These are phyloP conservation scores for Acanthamoeba healyi DNA, from an alignment of 208 protist genomes.

Conservation along the genomic window DNA sequence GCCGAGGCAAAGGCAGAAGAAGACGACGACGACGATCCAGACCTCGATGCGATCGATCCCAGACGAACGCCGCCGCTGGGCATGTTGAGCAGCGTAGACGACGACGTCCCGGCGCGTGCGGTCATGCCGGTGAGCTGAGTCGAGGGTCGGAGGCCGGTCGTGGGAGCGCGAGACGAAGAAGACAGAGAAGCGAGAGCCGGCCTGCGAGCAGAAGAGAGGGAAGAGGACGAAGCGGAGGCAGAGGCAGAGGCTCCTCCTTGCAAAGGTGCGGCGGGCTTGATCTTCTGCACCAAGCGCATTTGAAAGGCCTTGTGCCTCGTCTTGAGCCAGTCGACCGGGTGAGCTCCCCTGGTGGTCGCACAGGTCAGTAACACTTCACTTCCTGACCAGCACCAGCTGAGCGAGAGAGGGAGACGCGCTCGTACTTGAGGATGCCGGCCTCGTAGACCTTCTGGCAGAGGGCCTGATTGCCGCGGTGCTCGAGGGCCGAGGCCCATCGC, in stretches of 20 bases:
- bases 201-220: neutral
- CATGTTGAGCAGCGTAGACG: neutral
- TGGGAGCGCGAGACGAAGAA: neutral
- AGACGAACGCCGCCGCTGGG: neutral
- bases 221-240: neutral
- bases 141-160: neutral
- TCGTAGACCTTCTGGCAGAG: slow-evolving; percentile 54
- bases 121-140: neutral
- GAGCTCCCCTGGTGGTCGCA: neutral
- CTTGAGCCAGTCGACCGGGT: slow-evolving; percentile 13
- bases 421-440: neutral
- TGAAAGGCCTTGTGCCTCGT: neutral
- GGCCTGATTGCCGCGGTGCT: slow-evolving; percentile 5
- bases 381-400: neutral
- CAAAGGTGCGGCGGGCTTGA: neutral
- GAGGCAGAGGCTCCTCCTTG: neutral
- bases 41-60: neutral
- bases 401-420: neutral
- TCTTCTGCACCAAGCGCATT: neutral
- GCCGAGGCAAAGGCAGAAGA: slow-evolving; percentile 1
- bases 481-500: slow-evolving; percentile 10
- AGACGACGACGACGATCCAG: too few relatives aligned
- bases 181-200: neutral
- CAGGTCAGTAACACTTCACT: neutral
- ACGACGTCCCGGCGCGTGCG: neutral